Base-by-base conservation (phyloP, 2,329 filamentous ascomycete species). In the Fusarium siculi region DNA sequence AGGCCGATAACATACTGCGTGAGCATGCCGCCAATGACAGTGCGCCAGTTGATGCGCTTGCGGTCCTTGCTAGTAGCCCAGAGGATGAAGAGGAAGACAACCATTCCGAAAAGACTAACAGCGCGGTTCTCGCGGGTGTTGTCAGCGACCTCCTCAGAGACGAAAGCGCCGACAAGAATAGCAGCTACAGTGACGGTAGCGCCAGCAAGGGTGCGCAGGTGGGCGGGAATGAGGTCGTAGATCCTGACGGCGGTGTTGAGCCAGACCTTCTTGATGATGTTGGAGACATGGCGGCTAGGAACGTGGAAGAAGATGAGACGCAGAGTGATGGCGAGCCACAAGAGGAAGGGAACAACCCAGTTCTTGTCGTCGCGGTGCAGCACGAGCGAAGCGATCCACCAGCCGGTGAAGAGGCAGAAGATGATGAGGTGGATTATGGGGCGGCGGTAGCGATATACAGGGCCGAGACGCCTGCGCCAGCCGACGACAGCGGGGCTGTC, bases 1-100 rank as follows among this genome's bases (percentile, higher is more conserved):
- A 97, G 87, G 8, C 94, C 95, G 72, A 97, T 88, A 79, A 98
- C 87, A 83, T 95, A 98, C 82, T 98, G 95, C 16, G 92, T 87
- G 46, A 97, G 86, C 92, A 97, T 96, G 68, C 95, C 95, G 42
- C 93, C 93, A 68, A 97, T 93, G 75, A 98, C 93, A 4, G 93
- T 93, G 78, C 93, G 92, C 92, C 92, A 95, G 73, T 90, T 88
- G 74, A 93, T 85, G 40, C 78, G 80, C 64, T 79, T 90, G 74
- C 93, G 89, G 81, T 95, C 87, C 65, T 85, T 88, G 44, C 94
- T 97, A 2, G 93, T 96, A 19, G 79, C 78, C 82, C 89, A 96
- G 74, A 97, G 90, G 3, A 81, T 64, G 64, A 83, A 84, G 73
- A 97, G 84, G 81, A 96, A 92, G 63, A 97, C 88, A 8, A 88